phyloP scores from a whole-genome alignment of 2,329 filamentous ascomycete genomes.

The Hymenotorrendiella dingleyae region DNA sequence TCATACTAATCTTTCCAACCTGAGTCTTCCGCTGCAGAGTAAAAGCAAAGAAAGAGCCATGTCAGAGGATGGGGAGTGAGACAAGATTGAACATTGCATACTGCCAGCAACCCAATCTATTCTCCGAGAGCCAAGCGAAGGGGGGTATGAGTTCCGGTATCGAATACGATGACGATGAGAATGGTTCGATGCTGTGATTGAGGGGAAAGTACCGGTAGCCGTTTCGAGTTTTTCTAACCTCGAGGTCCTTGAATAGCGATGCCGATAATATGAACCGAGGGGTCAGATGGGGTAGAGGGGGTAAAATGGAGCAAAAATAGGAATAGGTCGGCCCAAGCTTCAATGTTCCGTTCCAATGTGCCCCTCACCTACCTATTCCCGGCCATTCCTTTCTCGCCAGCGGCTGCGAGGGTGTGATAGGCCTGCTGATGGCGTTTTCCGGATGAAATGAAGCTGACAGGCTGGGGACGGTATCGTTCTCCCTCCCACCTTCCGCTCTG shows the following conservation, averaged over 20 bases:
- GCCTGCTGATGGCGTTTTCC: conserved; percentile 8
- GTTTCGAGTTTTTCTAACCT: too few species aligned
- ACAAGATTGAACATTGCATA: background rate
- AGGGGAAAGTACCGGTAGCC: too few species aligned
- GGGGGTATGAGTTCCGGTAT: too few species aligned
- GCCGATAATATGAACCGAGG: too few species aligned
- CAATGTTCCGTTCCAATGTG: background rate
- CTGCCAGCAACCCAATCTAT: background rate
- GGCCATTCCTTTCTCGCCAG: background rate
- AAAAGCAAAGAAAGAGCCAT: background rate
- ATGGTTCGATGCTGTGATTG: too few species aligned
- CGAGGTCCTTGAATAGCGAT: too few species aligned
- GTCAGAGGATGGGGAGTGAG: background rate
- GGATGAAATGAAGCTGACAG: conserved; percentile 9
- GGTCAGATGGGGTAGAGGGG: too few species aligned
- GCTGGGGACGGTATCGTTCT: conserved; percentile 1
- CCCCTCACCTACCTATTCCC: background rate
- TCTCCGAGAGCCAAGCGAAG: too few species aligned
- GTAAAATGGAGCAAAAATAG: too few species aligned
- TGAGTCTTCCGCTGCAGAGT: too few species aligned
- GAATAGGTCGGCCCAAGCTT: background rate
- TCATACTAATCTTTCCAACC: too few species aligned
- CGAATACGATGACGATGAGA: too few species aligned
- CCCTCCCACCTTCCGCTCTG: background rate
- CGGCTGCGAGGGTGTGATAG: conserved; percentile 6